Conservation (phyloP, 2,329 filamentous ascomycete species). For the Colletotrichum viniferum region DNA sequence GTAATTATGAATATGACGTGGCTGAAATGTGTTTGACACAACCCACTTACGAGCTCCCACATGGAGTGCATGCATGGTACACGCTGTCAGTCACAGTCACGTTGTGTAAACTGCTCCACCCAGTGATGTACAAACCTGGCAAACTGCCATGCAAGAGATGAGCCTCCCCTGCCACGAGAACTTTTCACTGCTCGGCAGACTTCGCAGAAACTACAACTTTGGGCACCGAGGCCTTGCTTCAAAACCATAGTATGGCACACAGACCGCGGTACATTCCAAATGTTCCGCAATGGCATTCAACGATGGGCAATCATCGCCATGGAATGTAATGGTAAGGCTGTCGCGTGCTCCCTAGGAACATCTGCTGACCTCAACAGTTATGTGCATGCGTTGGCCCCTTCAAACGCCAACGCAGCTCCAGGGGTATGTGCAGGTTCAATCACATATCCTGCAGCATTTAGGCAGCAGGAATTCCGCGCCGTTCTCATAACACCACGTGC, state of each 20-base stretch:
- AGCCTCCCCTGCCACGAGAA: neutral
- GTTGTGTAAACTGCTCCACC: neutral
- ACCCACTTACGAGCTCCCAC: neutral
- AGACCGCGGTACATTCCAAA: neutral
- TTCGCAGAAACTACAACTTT: neutral
- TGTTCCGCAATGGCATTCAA: neutral
- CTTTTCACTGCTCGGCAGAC: neutral
- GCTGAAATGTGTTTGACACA: neutral
- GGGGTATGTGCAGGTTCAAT: neutral
- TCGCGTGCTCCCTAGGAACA: neutral
- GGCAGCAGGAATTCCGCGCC: neutral
- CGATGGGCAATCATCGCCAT: neutral
- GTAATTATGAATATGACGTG: neutral
- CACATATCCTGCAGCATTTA: neutral
- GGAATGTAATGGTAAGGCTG: neutral
- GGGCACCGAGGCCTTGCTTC: neutral
- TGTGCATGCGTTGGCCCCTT: neutral
- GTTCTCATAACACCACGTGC: neutral
- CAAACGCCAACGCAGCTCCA: neutral
- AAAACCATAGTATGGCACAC: neutral
- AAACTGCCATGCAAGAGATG: neutral
- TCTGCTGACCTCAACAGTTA: neutral
- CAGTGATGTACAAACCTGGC: neutral
- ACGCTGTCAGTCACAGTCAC: neutral
- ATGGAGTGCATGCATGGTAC: neutral